A percentile compares a stretch with the other conserved stretches of the same genome.
phyloP scores from a whole-genome alignment of 345 rosid species.

The Leavenworthia alabamica region DNA sequence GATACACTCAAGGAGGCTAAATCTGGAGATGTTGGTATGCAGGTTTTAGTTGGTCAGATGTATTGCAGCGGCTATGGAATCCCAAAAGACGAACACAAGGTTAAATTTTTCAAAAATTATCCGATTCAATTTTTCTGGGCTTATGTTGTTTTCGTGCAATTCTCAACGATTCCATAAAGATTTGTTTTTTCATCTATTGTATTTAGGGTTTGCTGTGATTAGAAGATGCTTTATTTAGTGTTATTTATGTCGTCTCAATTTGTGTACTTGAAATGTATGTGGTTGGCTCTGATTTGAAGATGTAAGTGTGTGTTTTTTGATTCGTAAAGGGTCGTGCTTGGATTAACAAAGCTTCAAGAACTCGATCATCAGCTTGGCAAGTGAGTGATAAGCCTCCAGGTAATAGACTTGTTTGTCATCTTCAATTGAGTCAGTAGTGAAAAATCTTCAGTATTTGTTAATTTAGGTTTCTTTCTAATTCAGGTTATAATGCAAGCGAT shows the following conservation, averaged over 20 bases:
- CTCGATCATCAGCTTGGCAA: slow-evolving; percentile 57
- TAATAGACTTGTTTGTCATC: slow-evolving; percentile 13
- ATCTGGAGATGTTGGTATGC: slow-evolving; percentile 68
- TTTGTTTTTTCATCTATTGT: slow-evolving; percentile 2
- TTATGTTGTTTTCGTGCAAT: neutral
- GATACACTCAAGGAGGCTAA: slow-evolving; percentile 73
- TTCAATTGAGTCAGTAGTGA: too few species aligned
- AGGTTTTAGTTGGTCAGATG: slow-evolving; percentile 84
- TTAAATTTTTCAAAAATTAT: neutral
- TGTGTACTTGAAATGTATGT: neutral
- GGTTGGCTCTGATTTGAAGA: neutral
- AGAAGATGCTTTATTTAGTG: neutral
- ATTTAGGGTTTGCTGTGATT: neutral
- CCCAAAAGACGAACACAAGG: slow-evolving; percentile 66
- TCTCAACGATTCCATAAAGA: neutral
- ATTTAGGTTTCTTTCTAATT: neutral
- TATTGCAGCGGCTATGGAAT: slow-evolving; percentile 71
- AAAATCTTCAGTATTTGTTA: neutral
- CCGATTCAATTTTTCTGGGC: neutral
- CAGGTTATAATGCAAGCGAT: slow-evolving; percentile 72
- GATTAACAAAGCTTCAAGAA: slow-evolving; percentile 63
- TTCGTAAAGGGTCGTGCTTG: slow-evolving; percentile 60
- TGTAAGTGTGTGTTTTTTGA: neutral
- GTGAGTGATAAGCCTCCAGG: slow-evolving; percentile 64
- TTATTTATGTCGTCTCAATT: neutral